Conservation (phyloP, 2,329 filamentous ascomycete species). For the Talaromyces sp. region DNA sequence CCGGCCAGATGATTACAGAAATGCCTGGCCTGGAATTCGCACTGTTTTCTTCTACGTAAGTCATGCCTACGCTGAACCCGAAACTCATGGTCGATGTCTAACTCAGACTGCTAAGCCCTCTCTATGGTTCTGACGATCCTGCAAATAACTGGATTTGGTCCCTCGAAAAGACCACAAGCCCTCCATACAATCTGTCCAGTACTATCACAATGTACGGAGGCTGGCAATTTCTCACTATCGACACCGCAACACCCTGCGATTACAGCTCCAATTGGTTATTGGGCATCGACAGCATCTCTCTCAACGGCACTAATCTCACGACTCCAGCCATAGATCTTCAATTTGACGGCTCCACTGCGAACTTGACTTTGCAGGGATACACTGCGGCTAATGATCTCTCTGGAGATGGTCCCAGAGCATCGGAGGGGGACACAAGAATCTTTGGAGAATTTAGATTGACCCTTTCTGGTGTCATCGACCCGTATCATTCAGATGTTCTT, state of each 20-base stretch:
- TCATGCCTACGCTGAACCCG: neutral
- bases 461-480: no score
- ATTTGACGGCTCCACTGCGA: neutral
- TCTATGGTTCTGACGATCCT: neutral
- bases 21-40: neutral
- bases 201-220: neutral
- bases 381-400: no score
- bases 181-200: constrained; percentile 1
- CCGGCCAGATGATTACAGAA: neutral
- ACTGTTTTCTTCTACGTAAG: constrained; percentile 1
- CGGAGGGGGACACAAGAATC: no score
- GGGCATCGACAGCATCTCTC: neutral
- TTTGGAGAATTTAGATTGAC: no score
- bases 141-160: neutral
- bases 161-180: neutral
- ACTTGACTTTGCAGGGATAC: constrained; percentile 5
- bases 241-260: neutral
- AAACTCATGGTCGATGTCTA: neutral
- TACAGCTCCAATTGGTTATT: neutral
- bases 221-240: neutral
- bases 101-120: neutral
- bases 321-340: neutral
- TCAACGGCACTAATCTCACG: neutral
- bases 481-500: constrained; percentile 19
- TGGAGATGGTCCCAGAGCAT: no score